Base-by-base conservation (phyloP, 768 basidiomycete genomes). In the Nidula microcarpa region DNA sequence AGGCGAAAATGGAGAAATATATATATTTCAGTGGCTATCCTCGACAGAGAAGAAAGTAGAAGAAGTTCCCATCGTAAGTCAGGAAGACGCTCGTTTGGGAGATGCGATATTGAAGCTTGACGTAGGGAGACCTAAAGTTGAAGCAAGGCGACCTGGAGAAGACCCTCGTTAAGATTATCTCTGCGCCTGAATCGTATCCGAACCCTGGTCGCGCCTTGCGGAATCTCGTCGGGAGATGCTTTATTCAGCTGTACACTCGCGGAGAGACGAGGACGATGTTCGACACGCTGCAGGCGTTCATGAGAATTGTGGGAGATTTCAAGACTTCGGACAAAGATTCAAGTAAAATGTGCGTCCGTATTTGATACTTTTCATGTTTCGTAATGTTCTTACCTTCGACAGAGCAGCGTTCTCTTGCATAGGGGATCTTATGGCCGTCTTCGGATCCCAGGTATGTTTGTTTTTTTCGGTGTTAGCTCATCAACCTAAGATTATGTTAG, bases 381-480 rank as follows among this genome's bases (percentile, higher is more conserved):
- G 39, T 46, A 32, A 36, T 13, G 7, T 53, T 23, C 54, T 59
- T 16, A 61, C 55, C 16, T 36, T 34, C 18, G 16, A 17, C 53
- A 94, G 92, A 55, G 90, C 93, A 9, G 86, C 91, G 3, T 85
- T 94, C 64, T 91, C 86, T 56, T 87, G 88, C 55, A 82, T 95
- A 18, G 95, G 94, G 3, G 93, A 96, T 65, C 68, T 98, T 6
- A 98, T 98, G 90, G 80, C 74, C 30, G 75, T 74, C 5, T 91
- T 87, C 63, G 96, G 96, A 4, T 76, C 86, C 4, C 91, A 97
- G 74, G 94, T 90, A 64, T 52, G 86, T 62, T 11, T n/a, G n/a
- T 14, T 43, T 2, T 49, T 14, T 11, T 5, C 30, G 23, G 32
- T n/a, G 45, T 39, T 51, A 6, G 5, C 32, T 39, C 45, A 14